These are phyloP conservation scores for Coleophoma eucalyptorum DNA, from an alignment of 2,329 filamentous ascomycete genomes.

Conservation along the genomic window DNA sequence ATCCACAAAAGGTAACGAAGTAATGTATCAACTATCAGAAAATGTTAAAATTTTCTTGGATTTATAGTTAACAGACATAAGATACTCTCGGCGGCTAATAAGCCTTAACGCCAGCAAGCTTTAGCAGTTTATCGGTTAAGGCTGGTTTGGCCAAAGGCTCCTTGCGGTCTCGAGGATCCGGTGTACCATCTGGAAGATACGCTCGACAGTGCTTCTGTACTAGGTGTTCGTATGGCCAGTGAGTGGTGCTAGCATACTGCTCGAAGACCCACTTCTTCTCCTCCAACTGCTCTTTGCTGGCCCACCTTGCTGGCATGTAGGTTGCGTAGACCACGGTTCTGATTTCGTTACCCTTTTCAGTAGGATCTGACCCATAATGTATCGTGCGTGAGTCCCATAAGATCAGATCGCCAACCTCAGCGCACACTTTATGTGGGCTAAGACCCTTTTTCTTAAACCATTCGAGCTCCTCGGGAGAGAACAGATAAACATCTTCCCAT, in stretches of 20 bases:
- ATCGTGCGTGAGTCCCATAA: slow-evolving; percentile 16
- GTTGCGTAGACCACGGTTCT: slow-evolving; percentile 34
- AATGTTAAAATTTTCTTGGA: no score
- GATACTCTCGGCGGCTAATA: no score
- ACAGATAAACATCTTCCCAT: slow-evolving; percentile 24
- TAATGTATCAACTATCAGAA: no score
- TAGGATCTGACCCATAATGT: slow-evolving; percentile 35
- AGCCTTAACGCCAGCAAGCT: no score
- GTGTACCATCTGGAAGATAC: no score
- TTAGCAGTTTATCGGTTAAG: no score
- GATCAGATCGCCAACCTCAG: slow-evolving; percentile 34
- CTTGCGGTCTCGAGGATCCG: no score
- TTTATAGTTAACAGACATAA: no score
- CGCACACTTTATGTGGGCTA: slow-evolving; percentile 32
- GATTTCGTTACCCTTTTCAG: slow-evolving; percentile 25
- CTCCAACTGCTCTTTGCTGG: slow-evolving; percentile 32
- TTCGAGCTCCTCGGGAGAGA: slow-evolving; percentile 30
- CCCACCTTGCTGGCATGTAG: slow-evolving; percentile 34
- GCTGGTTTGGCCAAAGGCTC: no score
- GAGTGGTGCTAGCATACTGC: slow-evolving; percentile 32
- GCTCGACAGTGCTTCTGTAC: no score
- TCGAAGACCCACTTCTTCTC: slow-evolving; percentile 38
- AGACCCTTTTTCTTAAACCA: slow-evolving; percentile 31
- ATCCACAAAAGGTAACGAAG: no score
- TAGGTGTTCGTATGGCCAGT: no score